phyloP scores from a whole-genome alignment of 2,329 filamentous ascomycete species.

The Monosporascus sp. region DNA sequence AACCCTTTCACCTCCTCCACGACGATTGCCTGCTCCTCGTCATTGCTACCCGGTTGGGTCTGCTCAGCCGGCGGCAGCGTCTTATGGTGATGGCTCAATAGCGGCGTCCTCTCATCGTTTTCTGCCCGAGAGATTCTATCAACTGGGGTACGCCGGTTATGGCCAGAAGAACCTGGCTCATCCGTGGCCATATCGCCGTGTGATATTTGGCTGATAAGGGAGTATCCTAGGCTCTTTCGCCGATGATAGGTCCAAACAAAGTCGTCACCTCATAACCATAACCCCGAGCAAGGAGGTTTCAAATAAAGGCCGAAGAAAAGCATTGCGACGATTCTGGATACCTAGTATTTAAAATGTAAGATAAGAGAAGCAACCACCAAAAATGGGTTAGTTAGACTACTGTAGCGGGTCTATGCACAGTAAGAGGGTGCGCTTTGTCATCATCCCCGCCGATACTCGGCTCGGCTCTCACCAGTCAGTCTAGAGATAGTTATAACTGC shows the following conservation, averaged over 20 bases:
- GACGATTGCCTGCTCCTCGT: constrained; percentile 43
- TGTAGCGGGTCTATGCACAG: neutral
- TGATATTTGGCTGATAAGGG: too few species aligned
- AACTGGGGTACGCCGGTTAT: neutral
- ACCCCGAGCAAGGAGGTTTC: too few species aligned
- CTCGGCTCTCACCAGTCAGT: neutral
- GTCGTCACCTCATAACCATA: too few species aligned
- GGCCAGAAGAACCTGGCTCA: neutral
- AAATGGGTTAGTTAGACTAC: neutral
- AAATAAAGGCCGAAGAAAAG: too few species aligned
- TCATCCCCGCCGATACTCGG: neutral
- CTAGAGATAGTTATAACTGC: neutral
- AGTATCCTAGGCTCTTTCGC: too few species aligned
- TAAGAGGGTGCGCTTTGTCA: neutral
- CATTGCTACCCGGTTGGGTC: constrained; percentile 18
- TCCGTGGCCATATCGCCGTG: neutral
- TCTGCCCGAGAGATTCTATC: neutral
- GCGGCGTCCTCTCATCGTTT: constrained; percentile 17
- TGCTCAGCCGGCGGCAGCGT: constrained; percentile 6
- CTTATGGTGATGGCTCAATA: constrained; percentile 13
- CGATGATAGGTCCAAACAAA: too few species aligned
- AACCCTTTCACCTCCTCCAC: constrained; percentile 42
- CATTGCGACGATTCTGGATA: too few species aligned
- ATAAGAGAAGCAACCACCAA: too few species aligned
- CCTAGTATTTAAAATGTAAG: too few species aligned